Evolutionary conservation across 2,329 filamentous ascomycete genomes (phyloP), one percentile per base, ranked within the genome.

Genomic region (Epichloe coenophiala): DNA sequence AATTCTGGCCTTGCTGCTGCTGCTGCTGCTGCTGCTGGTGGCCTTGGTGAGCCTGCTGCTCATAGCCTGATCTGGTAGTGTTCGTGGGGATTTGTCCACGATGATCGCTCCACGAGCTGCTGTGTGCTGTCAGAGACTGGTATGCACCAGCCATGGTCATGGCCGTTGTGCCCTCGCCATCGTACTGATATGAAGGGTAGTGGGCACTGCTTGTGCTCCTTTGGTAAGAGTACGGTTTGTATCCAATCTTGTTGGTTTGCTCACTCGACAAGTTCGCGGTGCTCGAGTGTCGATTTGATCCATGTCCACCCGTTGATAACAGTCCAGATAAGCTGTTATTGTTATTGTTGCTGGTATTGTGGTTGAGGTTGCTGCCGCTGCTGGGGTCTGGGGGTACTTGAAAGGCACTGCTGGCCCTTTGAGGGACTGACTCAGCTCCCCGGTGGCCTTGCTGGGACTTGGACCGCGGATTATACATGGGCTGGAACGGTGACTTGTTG

Each of bases 181-280:
- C 46, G 37, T 36, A 49, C 4, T 41, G 27, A 37, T 49, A 49
- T 2, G 42, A n/a, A 4, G 41, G 42, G 15, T 49, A 49, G 2
- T 7, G 17, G 12, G 9, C 21, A 2, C 31, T 36, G 0, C 55
- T 46, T 0, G 55, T 50, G 27, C 48, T 55, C 31, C 51, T 58
- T n/a, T 54, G 59, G n/a, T 61, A 64, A n/a, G 61, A 54, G 49
- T 65, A 63, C 9, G 67, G 63, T 45, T 71, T 55, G 54, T 67
- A 59, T 7, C 55, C 55, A 12, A 61, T 57, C 35, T 59, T 60
- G 9, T 53, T 52, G 21, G 53, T 40, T 33, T 48, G 8, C 1
- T 48, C 41, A n/a, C 47, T 46, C 23, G 47, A 12, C 6, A 48
- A 39, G 27, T 62, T 43, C 47, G 39, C 21, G 13, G 31, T 47